These are phyloP conservation scores for Rhodotorula toruloides DNA, from an alignment of 768 basidiomycete species.

Conservation along the genomic window DNA sequence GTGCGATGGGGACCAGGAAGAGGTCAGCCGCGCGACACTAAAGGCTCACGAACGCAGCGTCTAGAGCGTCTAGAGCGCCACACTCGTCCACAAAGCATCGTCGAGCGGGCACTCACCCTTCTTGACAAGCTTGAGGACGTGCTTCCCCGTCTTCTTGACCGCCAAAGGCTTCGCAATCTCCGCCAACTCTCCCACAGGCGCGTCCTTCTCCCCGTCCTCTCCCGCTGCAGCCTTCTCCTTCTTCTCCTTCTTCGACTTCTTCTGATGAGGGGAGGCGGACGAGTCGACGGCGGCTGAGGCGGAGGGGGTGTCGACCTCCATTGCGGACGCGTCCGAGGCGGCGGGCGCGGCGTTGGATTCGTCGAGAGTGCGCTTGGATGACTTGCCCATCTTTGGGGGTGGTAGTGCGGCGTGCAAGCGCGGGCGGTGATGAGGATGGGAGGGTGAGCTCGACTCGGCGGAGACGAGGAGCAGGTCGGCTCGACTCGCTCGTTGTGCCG, in stretches of 20 bases:
- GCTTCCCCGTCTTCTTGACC: constrained; percentile 86
- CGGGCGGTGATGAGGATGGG: neutral
- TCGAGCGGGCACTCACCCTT: constrained; percentile 56
- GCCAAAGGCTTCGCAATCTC: constrained; percentile 94
- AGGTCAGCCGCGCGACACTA: too few species aligned
- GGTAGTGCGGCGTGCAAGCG: too few species aligned
- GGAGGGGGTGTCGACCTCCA: constrained; percentile 40
- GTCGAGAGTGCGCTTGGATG: constrained; percentile 28
- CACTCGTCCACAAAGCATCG: too few species aligned
- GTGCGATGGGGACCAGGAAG: neutral
- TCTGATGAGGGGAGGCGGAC: too few species aligned
- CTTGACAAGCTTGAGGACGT: constrained; percentile 89
- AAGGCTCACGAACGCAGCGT: neutral
- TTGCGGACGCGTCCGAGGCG: constrained; percentile 18
- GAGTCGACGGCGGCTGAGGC: constrained; percentile 29
- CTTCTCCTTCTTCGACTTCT: constrained; percentile 57
- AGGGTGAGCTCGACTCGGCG: neutral
- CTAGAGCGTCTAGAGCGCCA: neutral
- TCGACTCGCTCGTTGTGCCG: too few species aligned
- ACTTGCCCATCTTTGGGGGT: constrained; percentile 26
- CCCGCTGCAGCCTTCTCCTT: constrained; percentile 56
- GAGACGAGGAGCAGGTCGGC: too few species aligned
- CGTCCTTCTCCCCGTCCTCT: constrained; percentile 61
- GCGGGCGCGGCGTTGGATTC: constrained; percentile 20
- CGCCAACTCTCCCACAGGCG: constrained; percentile 74